phyloP scores from a whole-genome alignment of 352 stramenopile genomes.

The Aphanomyces cochlioides region DNA sequence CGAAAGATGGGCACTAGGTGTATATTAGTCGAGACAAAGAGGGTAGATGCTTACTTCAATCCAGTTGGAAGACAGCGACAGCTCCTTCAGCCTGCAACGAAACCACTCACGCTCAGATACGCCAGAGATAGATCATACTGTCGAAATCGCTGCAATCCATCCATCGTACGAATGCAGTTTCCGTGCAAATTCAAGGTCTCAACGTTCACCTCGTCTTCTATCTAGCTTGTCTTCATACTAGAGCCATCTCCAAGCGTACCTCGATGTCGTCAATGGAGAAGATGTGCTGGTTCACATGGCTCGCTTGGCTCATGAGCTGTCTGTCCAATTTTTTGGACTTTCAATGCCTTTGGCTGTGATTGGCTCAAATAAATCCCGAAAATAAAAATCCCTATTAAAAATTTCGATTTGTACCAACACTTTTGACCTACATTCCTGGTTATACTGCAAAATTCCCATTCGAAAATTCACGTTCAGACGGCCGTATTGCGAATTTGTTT shows the following conservation, averaged over 20 bases:
- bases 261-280: constrained; percentile 15
- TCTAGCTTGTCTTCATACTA: not conserved
- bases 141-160: constrained; percentile 61
- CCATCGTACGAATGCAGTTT: constrained; percentile 57
- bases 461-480: too few relatives aligned
- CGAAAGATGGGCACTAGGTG: constrained; percentile 51
- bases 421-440: too few relatives aligned
- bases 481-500: too few relatives aligned
- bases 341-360: not conserved
- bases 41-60: constrained; percentile 44
- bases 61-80: constrained; percentile 77
- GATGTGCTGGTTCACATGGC: constrained; percentile 19
- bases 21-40: not conserved
- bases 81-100: constrained; percentile 47
- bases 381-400: too few relatives aligned
- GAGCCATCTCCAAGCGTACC: not conserved
- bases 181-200: constrained; percentile 78
- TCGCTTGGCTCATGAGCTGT: too few relatives aligned
- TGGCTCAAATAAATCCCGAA: constrained; percentile 9
- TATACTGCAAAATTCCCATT: too few relatives aligned
- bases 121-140: constrained; percentile 31
- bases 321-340: too few relatives aligned
- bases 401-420: too few relatives aligned
- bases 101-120: not conserved
- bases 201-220: constrained; percentile 25